Percentiles rank a stretch among this genome's conserved stretches.
phyloP scores from a whole-genome alignment of 768 basidiomycete species.

The Termitomyces sp. region DNA sequence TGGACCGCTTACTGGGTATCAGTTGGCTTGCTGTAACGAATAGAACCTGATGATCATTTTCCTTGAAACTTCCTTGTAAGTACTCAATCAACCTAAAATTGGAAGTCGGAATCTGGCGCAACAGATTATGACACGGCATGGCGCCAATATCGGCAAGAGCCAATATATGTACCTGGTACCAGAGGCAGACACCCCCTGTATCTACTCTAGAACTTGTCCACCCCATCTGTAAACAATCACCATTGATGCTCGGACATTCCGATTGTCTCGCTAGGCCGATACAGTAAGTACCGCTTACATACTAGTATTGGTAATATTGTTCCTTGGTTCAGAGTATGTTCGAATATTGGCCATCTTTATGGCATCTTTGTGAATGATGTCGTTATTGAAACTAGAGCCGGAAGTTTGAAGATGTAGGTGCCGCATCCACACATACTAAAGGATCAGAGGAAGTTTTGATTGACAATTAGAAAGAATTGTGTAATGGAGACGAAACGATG shows the following conservation, averaged over 20 bases:
- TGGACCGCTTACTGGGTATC: conserved; percentile 10
- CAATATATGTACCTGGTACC: too few species aligned
- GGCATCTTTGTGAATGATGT: neutral
- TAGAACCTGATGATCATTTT: neutral
- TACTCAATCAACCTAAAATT: neutral
- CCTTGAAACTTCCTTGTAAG: neutral
- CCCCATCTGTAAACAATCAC: too few species aligned
- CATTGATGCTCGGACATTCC: neutral
- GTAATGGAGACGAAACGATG: neutral
- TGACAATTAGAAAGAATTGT: too few species aligned
- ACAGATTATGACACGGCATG: too few species aligned
- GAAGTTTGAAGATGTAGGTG: neutral
- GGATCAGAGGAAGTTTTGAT: too few species aligned
- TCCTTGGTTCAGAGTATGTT: neutral
- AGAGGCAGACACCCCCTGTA: too few species aligned
- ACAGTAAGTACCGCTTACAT: neutral
- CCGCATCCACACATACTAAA: neutral
- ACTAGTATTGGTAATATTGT: neutral
- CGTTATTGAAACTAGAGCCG: neutral
- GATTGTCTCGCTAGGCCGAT: neutral
- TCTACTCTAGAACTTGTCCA: too few species aligned
- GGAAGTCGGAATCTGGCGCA: neutral
- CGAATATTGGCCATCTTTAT: neutral
- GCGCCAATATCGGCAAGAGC: too few species aligned
- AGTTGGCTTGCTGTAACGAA: neutral